A percentile compares a stretch with the other conserved stretches of the same genome.
These are phyloP conservation scores for Gossypium davidsonii DNA, from an alignment of 441 rosid species.

Conservation along the genomic window DNA sequence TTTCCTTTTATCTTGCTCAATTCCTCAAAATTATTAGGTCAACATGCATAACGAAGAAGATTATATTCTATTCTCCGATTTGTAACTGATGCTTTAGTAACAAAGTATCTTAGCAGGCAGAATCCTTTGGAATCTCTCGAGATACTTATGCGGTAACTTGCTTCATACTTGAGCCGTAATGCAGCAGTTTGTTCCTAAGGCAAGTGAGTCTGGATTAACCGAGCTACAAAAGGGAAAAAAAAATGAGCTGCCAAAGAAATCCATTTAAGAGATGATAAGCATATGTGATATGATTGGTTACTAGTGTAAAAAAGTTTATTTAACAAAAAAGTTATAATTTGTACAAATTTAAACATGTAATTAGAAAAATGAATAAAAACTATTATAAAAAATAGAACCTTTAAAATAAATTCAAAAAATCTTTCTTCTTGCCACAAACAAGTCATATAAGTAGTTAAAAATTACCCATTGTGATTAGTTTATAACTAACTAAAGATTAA, in stretches of 20 bases:
- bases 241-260: not conserved
- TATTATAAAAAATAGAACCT: no score
- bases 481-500: no score
- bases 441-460: no score
- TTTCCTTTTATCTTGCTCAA: not conserved
- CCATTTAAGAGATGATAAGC: not conserved
- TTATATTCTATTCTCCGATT: no score
- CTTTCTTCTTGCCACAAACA: no score
- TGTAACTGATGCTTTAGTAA: not conserved
- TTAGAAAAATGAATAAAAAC: no score
- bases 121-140: not conserved
- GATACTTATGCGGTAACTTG: not conserved
- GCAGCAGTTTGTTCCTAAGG: not conserved
- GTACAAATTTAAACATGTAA: no score
- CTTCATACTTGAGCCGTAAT: not conserved
- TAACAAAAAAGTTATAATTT: no score
- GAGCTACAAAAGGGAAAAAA: not conserved
- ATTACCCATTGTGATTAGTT: no score
- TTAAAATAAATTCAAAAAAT: no score
- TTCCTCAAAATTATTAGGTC: not conserved
- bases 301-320: no score
- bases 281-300: not conserved
- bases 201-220: not conserved
- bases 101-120: not conserved
- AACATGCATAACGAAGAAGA: not conserved